Evolutionary conservation across 169 alveolate genomes (phyloP).

Genomic region (Plasmodium coatneyi): DNA sequence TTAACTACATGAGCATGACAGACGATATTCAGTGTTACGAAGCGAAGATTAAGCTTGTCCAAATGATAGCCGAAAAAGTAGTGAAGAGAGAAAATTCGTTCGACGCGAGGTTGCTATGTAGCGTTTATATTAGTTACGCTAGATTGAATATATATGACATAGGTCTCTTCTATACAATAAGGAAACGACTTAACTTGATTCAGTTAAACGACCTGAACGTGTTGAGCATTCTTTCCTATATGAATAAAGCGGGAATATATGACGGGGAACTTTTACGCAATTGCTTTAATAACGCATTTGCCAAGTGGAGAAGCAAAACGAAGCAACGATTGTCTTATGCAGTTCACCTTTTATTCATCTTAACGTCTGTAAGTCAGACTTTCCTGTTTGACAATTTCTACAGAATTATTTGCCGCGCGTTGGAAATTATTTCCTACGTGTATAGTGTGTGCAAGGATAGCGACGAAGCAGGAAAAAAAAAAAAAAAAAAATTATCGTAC

Average conservation of each 20-base stretch:
- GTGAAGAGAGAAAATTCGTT: background rate
- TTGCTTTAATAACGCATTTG: slow-evolving; percentile 25
- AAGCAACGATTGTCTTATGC: background rate
- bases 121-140: slow-evolving; percentile 39
- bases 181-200: background rate
- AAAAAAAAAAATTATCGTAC: background rate
- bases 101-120: slow-evolving; percentile 25
- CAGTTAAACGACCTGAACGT: slow-evolving; percentile 7
- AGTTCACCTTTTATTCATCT: slow-evolving; percentile 22
- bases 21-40: slow-evolving; percentile 52
- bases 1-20: slow-evolving; percentile 47
- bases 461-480: background rate
- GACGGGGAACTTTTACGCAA: background rate
- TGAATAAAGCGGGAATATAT: slow-evolving; percentile 36
- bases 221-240: slow-evolving; percentile 22
- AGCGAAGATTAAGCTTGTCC: slow-evolving; percentile 4
- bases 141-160: slow-evolving; percentile 46
- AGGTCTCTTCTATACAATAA: slow-evolving; percentile 21
- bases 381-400: slow-evolving; percentile 6
- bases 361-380: slow-evolving; percentile 52
- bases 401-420: slow-evolving; percentile 1
- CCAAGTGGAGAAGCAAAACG: background rate
- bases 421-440: background rate
- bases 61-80: slow-evolving; percentile 26
- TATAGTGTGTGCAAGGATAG: background rate